Conservation (phyloP, 257 asterid species). For the Datura wrightii region DNA sequence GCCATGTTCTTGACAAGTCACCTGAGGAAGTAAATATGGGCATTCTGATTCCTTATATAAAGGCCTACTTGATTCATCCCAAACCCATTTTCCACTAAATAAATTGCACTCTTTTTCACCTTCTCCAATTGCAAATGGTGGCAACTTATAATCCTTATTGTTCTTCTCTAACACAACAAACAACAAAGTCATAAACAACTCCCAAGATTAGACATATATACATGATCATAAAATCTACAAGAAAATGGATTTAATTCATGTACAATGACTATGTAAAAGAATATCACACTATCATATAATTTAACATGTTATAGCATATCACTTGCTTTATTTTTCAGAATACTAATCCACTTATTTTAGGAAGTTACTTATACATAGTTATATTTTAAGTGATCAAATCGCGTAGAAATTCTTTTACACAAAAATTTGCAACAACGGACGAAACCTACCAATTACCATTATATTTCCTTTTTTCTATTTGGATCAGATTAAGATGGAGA, state of each 20-base stretch:
- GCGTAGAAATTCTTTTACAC: too few species aligned
- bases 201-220: not conserved
- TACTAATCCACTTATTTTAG: not conserved
- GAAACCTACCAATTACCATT: too few species aligned
- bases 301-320: not conserved
- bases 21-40: conserved; percentile 93
- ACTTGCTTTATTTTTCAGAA: not conserved
- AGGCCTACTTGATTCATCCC: conserved; percentile 69
- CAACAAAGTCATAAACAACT: not conserved
- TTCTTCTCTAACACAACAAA: conserved; percentile 70
- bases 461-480: not conserved
- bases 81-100: conserved; percentile 82
- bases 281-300: not conserved
- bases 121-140: conserved; percentile 66
- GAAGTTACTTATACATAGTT: not conserved
- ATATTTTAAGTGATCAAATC: not conserved
- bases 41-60: conserved; percentile 83
- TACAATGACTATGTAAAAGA: not conserved
- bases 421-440: too few species aligned
- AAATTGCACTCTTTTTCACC: conserved; percentile 64
- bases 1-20: conserved; percentile 86
- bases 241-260: not conserved
- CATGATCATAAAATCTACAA: not conserved
- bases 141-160: conserved; percentile 49
- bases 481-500: not conserved